Evolutionary conservation across 768 basidiomycete genomes (phyloP), one percentile per base, ranked within the genome.

Genomic region (Udeniomyces megalosporus): DNA sequence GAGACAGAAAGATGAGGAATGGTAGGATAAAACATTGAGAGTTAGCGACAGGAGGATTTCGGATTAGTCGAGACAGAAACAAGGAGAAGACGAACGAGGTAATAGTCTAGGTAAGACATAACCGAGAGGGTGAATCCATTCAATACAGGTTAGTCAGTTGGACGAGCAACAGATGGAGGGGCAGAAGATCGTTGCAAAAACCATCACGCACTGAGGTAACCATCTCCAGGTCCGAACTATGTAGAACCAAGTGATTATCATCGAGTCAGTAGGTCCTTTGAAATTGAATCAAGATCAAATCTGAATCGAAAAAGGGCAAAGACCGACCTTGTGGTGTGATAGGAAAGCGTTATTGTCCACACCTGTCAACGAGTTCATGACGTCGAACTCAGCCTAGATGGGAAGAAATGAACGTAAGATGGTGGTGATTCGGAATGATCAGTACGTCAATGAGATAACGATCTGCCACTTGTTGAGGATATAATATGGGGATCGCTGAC

Each of bases 291-390:
- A n/a, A n/a, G n/a, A 60, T 31, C 50, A 49, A 44, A 34, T 42
- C 24, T 31, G 14, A 14, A 51, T n/a, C 8, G 44, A 12, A 12
- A 24, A n/a, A 45, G 17, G 49, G 57, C 4, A 48, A 8, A 34
- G 10, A 67, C 69, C 55, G 68, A 85, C 90, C 81, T 87, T 88
- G 57, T 93, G 79, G 58, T 91, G 87, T 34, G 81, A 76, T 57
- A 99, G 72, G 73, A 99, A 83, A 50, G 79, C 71, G 60, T 81
- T 78, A 72, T 96, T 99, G 72, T 99, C 95, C 85, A 96, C 90
- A 67, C 95, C 72, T 17, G 92, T 92, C 69, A 97, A 74, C 1
- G 87, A 88, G 73, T 99, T 99, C 74, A 97, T 83, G 15, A 99
- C 95, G 71, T 99, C 95, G 69, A 99, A 96, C 45, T 83, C 83